Conservation (phyloP, 768 basidiomycete species). For the Pluteus cervinus region DNA sequence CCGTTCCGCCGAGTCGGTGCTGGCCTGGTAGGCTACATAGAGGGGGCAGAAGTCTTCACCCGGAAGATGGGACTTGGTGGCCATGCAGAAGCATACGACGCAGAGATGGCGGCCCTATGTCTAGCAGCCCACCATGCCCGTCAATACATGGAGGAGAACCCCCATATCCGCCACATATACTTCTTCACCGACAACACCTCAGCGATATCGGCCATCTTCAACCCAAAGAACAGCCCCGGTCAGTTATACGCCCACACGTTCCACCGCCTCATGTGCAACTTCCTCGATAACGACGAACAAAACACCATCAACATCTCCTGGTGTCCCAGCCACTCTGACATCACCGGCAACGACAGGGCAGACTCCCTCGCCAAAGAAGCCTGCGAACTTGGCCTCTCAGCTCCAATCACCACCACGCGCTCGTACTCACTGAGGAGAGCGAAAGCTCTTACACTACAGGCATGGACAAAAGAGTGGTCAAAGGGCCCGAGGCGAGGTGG, state of each 20-base stretch:
- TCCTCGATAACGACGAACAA: constrained; percentile 8
- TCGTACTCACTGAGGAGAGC: constrained; percentile 11
- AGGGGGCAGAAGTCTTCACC: constrained; percentile 8
- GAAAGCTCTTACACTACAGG: constrained; percentile 2
- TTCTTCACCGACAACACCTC: constrained; percentile 20
- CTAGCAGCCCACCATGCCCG: constrained; percentile 10
- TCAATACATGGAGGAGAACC: constrained; percentile 2
- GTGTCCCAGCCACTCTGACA: constrained; percentile 16
- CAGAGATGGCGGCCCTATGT: constrained; percentile 17
- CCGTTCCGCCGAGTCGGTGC: constrained; percentile 11
- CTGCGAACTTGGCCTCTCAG: constrained; percentile 1
- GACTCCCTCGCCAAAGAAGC: constrained; percentile 20
- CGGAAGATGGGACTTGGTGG: constrained; percentile 15
- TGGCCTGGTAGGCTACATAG: constrained; percentile 12
- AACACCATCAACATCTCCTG: constrained; percentile 11
- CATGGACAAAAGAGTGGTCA: constrained; percentile 15
- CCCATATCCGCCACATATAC: constrained; percentile 13
- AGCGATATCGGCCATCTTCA: constrained; percentile 11
- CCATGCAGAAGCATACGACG: constrained; percentile 20
- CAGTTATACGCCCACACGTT: constrained; percentile 14
- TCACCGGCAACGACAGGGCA: constrained; percentile 16
- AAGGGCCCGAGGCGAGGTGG: constrained; percentile 3
- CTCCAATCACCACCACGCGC: constrained; percentile 8
- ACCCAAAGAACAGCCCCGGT: constrained; percentile 13
- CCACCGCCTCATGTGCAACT: constrained; percentile 6